These are phyloP conservation scores for Aspergillus kassunensis DNA, from an alignment of 495 filamentous ascomycete genomes.

Conservation along the genomic window DNA sequence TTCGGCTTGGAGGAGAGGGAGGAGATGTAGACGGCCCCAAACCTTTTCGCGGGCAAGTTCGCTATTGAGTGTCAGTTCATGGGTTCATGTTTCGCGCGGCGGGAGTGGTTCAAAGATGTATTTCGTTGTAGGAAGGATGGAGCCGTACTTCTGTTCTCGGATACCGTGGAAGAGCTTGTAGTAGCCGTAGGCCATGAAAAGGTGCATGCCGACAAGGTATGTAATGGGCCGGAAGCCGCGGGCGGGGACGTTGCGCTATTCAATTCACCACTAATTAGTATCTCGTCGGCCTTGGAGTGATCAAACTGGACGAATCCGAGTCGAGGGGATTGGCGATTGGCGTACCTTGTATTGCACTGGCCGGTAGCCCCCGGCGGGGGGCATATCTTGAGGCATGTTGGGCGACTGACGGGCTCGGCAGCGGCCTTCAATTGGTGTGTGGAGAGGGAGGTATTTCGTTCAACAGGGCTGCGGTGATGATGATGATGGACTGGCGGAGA, in stretches of 20 bases:
- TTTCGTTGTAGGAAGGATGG: not conserved
- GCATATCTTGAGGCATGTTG: constrained; percentile 76
- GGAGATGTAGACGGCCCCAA: constrained; percentile 90
- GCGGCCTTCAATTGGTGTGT: constrained; percentile 18
- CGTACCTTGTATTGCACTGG: constrained; percentile 93
- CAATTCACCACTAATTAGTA: constrained; percentile 9
- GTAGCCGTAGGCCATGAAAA: constrained; percentile 83
- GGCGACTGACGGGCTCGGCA: constrained; percentile 19
- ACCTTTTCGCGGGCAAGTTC: constrained; percentile 96
- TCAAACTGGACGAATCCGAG: not conserved
- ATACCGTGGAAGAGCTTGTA: constrained; percentile 75
- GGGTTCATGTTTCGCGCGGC: no score
- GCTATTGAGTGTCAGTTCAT: no score
- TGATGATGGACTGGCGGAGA: constrained; percentile 28
- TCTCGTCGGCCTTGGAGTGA: not conserved
- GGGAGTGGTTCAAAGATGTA: no score
- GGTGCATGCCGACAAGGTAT: constrained; percentile 69
- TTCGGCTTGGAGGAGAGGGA: constrained; percentile 89
- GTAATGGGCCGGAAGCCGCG: constrained; percentile 80
- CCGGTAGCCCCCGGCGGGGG: constrained; percentile 87
- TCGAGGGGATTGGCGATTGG: not conserved
- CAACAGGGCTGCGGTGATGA: constrained; percentile 12
- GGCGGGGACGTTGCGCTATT: constrained; percentile 84
- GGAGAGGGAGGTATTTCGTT: constrained; percentile 21
- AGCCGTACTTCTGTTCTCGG: constrained; percentile 78